Evolutionary conservation across 768 basidiomycete species (phyloP), one percentile per base, ranked within the genome.

Genomic region (Lactarius tabidus): DNA sequence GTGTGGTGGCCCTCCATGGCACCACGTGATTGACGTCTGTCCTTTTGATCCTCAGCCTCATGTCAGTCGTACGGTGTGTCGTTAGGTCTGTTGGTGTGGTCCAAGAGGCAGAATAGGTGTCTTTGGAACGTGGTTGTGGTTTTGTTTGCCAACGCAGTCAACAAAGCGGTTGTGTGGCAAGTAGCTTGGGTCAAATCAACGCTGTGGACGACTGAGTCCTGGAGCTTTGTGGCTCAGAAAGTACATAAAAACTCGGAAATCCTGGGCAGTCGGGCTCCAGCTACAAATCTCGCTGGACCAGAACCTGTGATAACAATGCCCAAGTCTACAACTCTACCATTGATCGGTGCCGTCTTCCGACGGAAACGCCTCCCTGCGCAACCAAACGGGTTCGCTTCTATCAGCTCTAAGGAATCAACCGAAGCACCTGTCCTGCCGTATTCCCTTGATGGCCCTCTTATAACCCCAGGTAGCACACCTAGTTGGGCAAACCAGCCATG

Each of bases 401-500:
- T 15, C 28, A 3, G 26, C 26, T 39, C 56, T 17, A 43, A 20
- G 18, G 60, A 66, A 2, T 36, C 48, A 4, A 15, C 60, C 6
- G 56, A 62, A 23, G 41, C 57, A 6, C n/a, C 35, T 2, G 45
- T 36, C 31, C 56, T 8, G 5, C 60, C 51, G 20, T 57, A n/a
- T 48, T 35, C 58, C 38, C 48, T 62, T 10, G 51, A 54, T 1
- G 26, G 33, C 6, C 58, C 64, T 1, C 28, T 60, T 20, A 20
- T 66, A 36, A 38, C 41, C 6, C 65, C 65, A 20, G 61, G 61
- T 0, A 39, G 52, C 15, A 62, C 65, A 12, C 65, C 65, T 2
- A 36, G 65, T 54, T 66, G 61, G 57, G 65, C 65, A 10, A 33
- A 7, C 52, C 65, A 66, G 20, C 65, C 65, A 3, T 66, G 65